phyloP scores from a whole-genome alignment of 2,329 filamentous ascomycete species.

The Macrophomina pseudophaseolina region DNA sequence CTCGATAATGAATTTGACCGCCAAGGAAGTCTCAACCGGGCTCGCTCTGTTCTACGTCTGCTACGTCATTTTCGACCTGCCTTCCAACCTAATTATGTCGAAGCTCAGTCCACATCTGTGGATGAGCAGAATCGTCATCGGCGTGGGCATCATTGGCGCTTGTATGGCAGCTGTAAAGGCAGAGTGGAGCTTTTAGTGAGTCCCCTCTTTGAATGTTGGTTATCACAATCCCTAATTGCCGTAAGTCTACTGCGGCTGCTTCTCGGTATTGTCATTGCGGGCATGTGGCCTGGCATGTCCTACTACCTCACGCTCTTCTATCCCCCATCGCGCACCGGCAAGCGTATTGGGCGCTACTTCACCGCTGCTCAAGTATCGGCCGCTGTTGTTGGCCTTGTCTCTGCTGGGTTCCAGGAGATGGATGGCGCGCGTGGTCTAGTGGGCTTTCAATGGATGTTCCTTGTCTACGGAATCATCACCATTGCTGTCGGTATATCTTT shows the following conservation, averaged over 20 bases:
- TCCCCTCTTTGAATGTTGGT: conserved; percentile 22
- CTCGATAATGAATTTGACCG: conserved; percentile 69
- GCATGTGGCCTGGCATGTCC: conserved; percentile 95
- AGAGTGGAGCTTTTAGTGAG: conserved; percentile 82
- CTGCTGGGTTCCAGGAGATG: conserved; percentile 90
- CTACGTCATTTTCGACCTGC: conserved; percentile 88
- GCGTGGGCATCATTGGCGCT: conserved; percentile 80
- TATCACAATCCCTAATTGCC: conserved; percentile 26
- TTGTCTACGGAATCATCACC: conserved; percentile 80
- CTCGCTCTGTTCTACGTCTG: conserved; percentile 90
- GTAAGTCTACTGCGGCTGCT: conserved; percentile 76
- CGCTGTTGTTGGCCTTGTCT: conserved; percentile 86
- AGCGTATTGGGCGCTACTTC: conserved; percentile 88
- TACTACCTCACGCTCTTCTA: conserved; percentile 94
- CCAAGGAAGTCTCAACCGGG: conserved; percentile 81
- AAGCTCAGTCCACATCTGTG: conserved; percentile 82
- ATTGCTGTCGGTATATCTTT: conserved; percentile 73
- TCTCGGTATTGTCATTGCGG: conserved; percentile 84
- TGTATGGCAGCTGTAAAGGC: conserved; percentile 82
- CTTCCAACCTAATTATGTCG: conserved; percentile 89
- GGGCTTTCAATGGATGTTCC: conserved; percentile 92
- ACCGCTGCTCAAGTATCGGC: conserved; percentile 88
- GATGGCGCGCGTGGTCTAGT: conserved; percentile 76
- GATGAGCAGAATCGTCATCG: conserved; percentile 91
- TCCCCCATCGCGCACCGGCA: conserved; percentile 82